Evolutionary conservation across 1,284 basidiomycete genomes (phyloP).

Genomic region (Peniophora sp.): DNA sequence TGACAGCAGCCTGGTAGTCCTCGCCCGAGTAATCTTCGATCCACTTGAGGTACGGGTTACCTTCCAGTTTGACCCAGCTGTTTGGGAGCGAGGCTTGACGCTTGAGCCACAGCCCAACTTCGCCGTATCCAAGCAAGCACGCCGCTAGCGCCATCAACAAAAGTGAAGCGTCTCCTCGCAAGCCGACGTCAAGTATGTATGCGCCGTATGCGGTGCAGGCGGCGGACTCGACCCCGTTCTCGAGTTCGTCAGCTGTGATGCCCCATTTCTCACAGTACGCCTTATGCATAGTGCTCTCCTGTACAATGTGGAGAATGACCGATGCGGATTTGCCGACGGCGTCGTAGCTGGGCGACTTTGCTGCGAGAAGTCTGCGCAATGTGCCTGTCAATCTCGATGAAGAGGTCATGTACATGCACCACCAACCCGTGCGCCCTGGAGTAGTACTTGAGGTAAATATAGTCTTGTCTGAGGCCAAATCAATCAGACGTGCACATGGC

Average conservation of each 20-base stretch:
- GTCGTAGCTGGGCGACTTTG: constrained; percentile 64
- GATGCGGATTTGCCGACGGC: constrained; percentile 60
- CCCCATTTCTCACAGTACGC: constrained; percentile 67
- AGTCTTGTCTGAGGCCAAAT: constrained; percentile 54
- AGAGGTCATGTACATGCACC: not conserved
- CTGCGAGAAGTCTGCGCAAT: constrained; percentile 65
- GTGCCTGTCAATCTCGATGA: too few species aligned
- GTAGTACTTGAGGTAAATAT: constrained; percentile 74
- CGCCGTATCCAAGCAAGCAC: constrained; percentile 91
- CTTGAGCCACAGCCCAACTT: constrained; percentile 80
- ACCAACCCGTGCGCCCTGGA: constrained; percentile 60
- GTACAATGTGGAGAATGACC: constrained; percentile 59
- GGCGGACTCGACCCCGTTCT: constrained; percentile 53
- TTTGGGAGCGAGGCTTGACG: constrained; percentile 40
- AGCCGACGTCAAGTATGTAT: constrained; percentile 75
- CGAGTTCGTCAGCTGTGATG: constrained; percentile 52
- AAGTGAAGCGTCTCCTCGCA: constrained; percentile 68
- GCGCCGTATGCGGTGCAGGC: constrained; percentile 81
- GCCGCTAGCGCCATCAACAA: constrained; percentile 78
- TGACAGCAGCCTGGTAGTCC: constrained; percentile 66
- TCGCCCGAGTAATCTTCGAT: constrained; percentile 77
- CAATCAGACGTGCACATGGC: not conserved
- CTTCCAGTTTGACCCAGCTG: constrained; percentile 50
- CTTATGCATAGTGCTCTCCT: constrained; percentile 71
- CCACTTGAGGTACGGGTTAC: constrained; percentile 75